Conservation (phyloP, 2,329 filamentous ascomycete genomes). For the Tolypocladium ovalisporum region DNA sequence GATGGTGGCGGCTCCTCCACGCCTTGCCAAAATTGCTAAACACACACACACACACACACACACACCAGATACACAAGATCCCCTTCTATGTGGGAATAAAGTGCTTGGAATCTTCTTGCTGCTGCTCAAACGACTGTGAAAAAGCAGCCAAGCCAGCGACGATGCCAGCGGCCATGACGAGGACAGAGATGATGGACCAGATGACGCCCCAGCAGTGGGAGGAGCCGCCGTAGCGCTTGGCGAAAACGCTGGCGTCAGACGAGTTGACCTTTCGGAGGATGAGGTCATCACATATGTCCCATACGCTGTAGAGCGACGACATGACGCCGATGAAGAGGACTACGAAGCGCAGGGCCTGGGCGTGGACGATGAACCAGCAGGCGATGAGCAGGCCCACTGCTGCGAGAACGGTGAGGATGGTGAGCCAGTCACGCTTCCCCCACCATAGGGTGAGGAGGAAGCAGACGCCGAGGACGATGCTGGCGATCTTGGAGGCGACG, state of each 20-base stretch:
- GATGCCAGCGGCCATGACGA: constrained; percentile 63
- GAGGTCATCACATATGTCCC: constrained; percentile 78
- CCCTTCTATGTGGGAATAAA: constrained; percentile 42
- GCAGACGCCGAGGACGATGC: constrained; percentile 59
- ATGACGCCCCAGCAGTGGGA: constrained; percentile 74
- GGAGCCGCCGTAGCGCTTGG: constrained; percentile 65
- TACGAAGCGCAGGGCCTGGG: constrained; percentile 61
- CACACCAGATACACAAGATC: not conserved
- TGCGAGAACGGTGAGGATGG: constrained; percentile 56
- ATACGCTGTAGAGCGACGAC: constrained; percentile 69
- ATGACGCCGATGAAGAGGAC: constrained; percentile 76
- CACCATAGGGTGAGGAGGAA: constrained; percentile 76
- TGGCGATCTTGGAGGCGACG: constrained; percentile 69
- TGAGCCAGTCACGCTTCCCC: constrained; percentile 70
- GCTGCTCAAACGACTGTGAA: constrained; percentile 56
- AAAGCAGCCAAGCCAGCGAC: constrained; percentile 70
- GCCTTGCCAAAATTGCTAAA: not conserved
- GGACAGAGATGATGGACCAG: constrained; percentile 62
- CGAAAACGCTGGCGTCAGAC: constrained; percentile 71
- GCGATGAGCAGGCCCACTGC: constrained; percentile 61
- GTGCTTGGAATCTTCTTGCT: constrained; percentile 55
- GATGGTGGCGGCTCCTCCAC: not conserved
- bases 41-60: not conserved
- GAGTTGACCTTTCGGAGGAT: constrained; percentile 72
- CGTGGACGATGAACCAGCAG: constrained; percentile 73